Evolutionary conservation across 192 early-diverging fungal species (phyloP), one percentile per base, ranked within the genome.

Genomic region (Coemansia furcata): DNA sequence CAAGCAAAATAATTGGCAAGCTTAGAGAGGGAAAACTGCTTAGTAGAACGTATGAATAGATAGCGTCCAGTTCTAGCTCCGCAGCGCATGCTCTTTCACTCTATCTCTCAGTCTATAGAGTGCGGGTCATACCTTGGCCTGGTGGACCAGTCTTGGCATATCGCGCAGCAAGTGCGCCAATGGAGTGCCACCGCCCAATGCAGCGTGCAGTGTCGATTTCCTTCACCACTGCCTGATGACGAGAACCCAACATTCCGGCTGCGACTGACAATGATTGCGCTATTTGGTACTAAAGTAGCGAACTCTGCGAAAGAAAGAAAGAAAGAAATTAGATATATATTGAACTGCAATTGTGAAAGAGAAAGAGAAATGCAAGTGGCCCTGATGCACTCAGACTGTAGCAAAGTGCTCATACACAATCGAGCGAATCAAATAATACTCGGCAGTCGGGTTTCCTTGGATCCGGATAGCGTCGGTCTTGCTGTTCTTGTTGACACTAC

Each of bases 171-270:
- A 83, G 77, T 40, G 58, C 33, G 63, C 61, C 63, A 38, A 36
- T 60, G 19, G 71, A 15, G 14, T 63, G 58, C 81, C 81, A 83
- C 35, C 57, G 73, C 9, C 81, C 81, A 42, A 83, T 73, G 43
- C 81, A 83, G 2, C 81, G 76, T 10, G 77, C 81, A 9, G 81
- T 78, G 73, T 83, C 81, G 36, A 83, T 83, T 66, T 83, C 81
- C 42, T 73, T 78, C 29, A 74, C 60, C 42, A 66, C 61, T 55
- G 77, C 49, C 66, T 78, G 81, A 62, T 78, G 63, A 40, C 76
- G 72, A 36, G 80, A 77, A 33, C 71, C 62, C 6, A 71, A 59
- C 76, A 77, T 77, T 76, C 23, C 23, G 23, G 49, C 49, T 11
- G 8, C 26, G 19, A 44, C 21, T 15, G 63, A 62, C 6, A 43